A percentile compares a stretch with the other conserved stretches of the same genome.
These are phyloP conservation scores for Flaveria robusta DNA, from an alignment of 129 eudicot species.

Conservation along the genomic window DNA sequence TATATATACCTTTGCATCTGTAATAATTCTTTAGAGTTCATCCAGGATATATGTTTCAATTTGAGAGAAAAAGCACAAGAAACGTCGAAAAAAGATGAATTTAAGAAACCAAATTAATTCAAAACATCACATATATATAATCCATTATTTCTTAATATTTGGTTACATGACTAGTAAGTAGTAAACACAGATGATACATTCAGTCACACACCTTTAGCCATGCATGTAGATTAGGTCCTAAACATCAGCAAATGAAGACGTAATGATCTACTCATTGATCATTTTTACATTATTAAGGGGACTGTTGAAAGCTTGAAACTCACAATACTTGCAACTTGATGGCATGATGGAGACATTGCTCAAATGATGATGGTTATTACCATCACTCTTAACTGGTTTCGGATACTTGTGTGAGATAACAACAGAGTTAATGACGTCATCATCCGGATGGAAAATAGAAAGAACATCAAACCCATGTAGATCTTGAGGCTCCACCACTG, in stretches of 20 bases:
- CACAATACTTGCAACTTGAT: conserved; percentile 55
- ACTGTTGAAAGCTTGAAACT: conserved; percentile 37
- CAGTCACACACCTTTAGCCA: neutral
- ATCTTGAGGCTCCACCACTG: neutral
- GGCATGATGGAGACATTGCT: conserved; percentile 23
- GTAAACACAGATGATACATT: too few species aligned
- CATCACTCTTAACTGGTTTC: conserved; percentile 39
- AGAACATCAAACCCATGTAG: neutral
- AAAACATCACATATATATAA: too few species aligned
- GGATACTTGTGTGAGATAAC: conserved; percentile 45
- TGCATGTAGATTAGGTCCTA: neutral
- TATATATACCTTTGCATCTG: too few species aligned
- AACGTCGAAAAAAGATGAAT: neutral
- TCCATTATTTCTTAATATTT: too few species aligned
- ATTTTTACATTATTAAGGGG: conserved; percentile 43
- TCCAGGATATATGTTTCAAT: too few species aligned
- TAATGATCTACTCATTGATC: conserved; percentile 43
- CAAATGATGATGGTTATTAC: neutral
- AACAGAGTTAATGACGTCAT: neutral
- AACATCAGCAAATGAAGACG: neutral
- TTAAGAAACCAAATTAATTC: too few species aligned
- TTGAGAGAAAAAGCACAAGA: neutral
- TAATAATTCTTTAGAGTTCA: too few species aligned
- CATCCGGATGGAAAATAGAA: neutral
- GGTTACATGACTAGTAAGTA: neutral